phyloP scores from a whole-genome alignment of 1,284 basidiomycete species.

The Cutaneotrichosporon cavernicola region DNA sequence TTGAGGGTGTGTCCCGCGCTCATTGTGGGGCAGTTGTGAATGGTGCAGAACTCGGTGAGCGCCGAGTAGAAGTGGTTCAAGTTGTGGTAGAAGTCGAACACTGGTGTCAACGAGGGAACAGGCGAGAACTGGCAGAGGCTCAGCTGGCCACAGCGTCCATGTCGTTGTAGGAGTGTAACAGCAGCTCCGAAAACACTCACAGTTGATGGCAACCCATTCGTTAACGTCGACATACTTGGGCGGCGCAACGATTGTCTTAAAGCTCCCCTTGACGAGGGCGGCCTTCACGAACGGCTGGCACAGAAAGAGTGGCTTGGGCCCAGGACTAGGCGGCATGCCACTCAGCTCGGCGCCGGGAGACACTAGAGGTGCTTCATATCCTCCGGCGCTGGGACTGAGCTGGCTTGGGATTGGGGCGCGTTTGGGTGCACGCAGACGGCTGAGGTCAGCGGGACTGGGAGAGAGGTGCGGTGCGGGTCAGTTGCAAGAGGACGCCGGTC shows the following conservation, averaged over 20 bases:
- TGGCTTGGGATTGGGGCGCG: slow-evolving; percentile 39
- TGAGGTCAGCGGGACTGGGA: slow-evolving; percentile 21
- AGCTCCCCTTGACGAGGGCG: slow-evolving; percentile 94
- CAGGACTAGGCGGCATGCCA: slow-evolving; percentile 22
- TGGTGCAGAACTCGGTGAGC: slow-evolving; percentile 90
- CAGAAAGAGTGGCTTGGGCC: slow-evolving; percentile 69
- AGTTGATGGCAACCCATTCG: slow-evolving; percentile 98
- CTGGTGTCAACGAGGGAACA: slow-evolving; percentile 53
- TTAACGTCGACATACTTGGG: slow-evolving; percentile 96
- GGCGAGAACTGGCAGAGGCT: neutral
- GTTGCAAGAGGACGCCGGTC: too few relatives aligned
- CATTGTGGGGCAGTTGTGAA: slow-evolving; percentile 88
- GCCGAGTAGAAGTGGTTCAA: slow-evolving; percentile 97
- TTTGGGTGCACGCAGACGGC: slow-evolving; percentile 51
- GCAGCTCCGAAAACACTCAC: slow-evolving; percentile 58
- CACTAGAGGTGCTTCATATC: slow-evolving; percentile 43
- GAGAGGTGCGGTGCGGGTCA: neutral
- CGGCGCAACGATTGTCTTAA: slow-evolving; percentile 96
- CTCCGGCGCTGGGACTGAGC: slow-evolving; percentile 26
- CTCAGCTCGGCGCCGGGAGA: slow-evolving; percentile 41
- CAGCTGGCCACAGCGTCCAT: too few relatives aligned
- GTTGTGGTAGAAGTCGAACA: slow-evolving; percentile 95
- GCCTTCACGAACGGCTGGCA: slow-evolving; percentile 95
- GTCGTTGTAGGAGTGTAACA: too few relatives aligned
- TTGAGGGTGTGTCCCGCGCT: slow-evolving; percentile 86